Conservation (phyloP, 208 protist species). For the Porcisia deanei region DNA sequence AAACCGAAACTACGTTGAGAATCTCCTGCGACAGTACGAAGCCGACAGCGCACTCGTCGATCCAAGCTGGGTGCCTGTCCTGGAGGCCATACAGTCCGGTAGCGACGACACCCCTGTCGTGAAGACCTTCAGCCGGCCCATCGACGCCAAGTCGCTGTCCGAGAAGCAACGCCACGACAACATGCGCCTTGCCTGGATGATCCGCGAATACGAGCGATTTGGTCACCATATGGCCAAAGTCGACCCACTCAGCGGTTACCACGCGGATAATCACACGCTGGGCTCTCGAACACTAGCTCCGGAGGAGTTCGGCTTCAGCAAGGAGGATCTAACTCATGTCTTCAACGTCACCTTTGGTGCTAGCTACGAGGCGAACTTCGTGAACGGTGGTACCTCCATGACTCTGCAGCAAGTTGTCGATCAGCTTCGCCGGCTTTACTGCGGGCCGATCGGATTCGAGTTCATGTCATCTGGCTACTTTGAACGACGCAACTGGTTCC, state of each 20-base stretch:
- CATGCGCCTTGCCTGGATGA: slow-evolving; percentile 91
- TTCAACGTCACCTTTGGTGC: slow-evolving; percentile 85
- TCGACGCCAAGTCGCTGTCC: slow-evolving; percentile 51
- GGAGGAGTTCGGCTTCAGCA: slow-evolving; percentile 80
- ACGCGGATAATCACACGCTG: slow-evolving; percentile 20
- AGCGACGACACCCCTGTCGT: slow-evolving; percentile 64
- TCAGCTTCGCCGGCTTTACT: slow-evolving; percentile 87
- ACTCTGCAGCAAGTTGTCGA: slow-evolving; percentile 79
- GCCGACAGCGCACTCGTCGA: slow-evolving; percentile 72
- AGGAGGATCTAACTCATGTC: slow-evolving; percentile 68
- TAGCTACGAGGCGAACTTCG: slow-evolving; percentile 75
- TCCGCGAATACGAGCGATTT: slow-evolving; percentile 84
- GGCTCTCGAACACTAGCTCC: slow-evolving; percentile 49
- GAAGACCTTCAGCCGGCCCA: slow-evolving; percentile 73
- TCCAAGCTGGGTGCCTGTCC: slow-evolving; percentile 78
- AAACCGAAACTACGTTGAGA: slow-evolving; percentile 83
- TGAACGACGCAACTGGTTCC: slow-evolving; percentile 95
- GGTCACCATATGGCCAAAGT: slow-evolving; percentile 84
- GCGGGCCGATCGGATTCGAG: slow-evolving; percentile 93
- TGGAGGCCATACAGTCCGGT: slow-evolving; percentile 63
- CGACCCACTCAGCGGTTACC: slow-evolving; percentile 61
- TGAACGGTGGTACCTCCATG: slow-evolving; percentile 70
- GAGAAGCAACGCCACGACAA: slow-evolving; percentile 87
- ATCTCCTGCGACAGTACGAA: slow-evolving; percentile 78
- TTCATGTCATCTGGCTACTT: slow-evolving; percentile 96